A percentile compares a stretch with the other conserved stretches of the same genome.
Conservation (phyloP, 2,329 filamentous ascomycete species). For the Xylariaceae sp. region DNA sequence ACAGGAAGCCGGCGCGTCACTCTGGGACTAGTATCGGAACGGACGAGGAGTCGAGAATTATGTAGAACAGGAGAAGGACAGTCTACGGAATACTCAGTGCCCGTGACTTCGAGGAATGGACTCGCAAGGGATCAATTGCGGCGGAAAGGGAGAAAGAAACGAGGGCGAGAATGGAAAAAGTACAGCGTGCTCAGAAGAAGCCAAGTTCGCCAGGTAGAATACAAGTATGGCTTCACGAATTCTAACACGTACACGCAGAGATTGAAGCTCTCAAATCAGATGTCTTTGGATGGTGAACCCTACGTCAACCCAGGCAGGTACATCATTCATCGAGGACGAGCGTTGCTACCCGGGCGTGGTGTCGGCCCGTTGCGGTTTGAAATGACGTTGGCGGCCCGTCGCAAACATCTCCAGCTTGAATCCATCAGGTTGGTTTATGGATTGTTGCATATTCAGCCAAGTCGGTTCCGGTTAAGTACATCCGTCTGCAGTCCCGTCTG, state of each 20-base stretch:
- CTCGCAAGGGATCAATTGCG: background rate
- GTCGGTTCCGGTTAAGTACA: too few relatives aligned
- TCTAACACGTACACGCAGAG: background rate
- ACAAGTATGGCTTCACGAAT: background rate
- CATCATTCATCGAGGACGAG: background rate
- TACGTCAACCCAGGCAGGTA: background rate
- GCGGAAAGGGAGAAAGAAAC: background rate
- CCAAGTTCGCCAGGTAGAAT: background rate
- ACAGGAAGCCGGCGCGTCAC: constrained; percentile 3
- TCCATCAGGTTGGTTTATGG: too few relatives aligned
- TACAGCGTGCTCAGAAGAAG: background rate
- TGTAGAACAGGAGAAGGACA: background rate
- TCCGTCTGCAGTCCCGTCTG: too few relatives aligned
- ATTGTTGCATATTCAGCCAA: background rate
- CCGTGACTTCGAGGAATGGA: background rate
- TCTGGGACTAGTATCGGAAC: background rate
- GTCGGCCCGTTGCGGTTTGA: background rate
- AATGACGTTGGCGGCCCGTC: background rate
- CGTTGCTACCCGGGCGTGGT: too few relatives aligned
- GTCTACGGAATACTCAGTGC: too few relatives aligned
- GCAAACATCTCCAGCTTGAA: background rate
- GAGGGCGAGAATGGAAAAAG: background rate
- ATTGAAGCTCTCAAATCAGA: background rate
- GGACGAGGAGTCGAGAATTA: background rate
- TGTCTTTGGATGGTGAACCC: background rate